Evolutionary conservation across 1,284 basidiomycete species (phyloP).

Genomic region (Mycena sp.): DNA sequence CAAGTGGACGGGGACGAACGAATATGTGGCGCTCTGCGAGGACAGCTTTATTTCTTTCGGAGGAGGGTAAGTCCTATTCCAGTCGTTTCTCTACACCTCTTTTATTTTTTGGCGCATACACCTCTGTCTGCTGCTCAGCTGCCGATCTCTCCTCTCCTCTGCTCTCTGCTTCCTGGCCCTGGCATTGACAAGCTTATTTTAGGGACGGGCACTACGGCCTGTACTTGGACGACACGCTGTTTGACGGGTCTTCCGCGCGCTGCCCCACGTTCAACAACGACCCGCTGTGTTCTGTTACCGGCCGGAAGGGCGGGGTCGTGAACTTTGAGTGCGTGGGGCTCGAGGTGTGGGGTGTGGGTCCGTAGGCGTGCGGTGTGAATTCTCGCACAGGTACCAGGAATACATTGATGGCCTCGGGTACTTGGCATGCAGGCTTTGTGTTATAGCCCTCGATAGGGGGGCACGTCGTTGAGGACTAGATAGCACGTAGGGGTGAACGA

Average conservation of each 20-base stretch:
- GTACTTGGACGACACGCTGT: conserved; percentile 87
- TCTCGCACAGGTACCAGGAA: too few relatives aligned
- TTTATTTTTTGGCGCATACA: not conserved
- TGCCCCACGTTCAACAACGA: conserved; percentile 94
- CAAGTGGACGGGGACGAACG: conserved; percentile 91
- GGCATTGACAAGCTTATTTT: conserved; percentile 4
- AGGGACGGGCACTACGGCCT: conserved; percentile 91
- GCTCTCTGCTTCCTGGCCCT: not conserved
- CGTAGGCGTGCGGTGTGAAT: conserved; percentile 30
- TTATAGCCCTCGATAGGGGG: too few relatives aligned
- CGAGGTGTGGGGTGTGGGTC: conserved; percentile 84
- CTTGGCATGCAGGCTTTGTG: too few relatives aligned
- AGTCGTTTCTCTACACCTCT: conserved; percentile 4
- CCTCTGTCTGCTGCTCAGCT: too few relatives aligned
- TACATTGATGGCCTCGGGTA: too few relatives aligned
- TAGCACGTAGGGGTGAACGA: too few relatives aligned
- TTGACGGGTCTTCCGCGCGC: conserved; percentile 83
- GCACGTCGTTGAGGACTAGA: too few relatives aligned
- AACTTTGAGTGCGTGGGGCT: conserved; percentile 86
- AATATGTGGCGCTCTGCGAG: conserved; percentile 91
- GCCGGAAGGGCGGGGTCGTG: conserved; percentile 54
- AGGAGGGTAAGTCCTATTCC: conserved; percentile 75
- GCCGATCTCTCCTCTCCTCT: not conserved
- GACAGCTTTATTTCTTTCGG: conserved; percentile 85
- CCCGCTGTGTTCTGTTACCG: conserved; percentile 69